phyloP scores from a whole-genome alignment of 768 basidiomycete genomes.

The Phylloporus arenicola region DNA sequence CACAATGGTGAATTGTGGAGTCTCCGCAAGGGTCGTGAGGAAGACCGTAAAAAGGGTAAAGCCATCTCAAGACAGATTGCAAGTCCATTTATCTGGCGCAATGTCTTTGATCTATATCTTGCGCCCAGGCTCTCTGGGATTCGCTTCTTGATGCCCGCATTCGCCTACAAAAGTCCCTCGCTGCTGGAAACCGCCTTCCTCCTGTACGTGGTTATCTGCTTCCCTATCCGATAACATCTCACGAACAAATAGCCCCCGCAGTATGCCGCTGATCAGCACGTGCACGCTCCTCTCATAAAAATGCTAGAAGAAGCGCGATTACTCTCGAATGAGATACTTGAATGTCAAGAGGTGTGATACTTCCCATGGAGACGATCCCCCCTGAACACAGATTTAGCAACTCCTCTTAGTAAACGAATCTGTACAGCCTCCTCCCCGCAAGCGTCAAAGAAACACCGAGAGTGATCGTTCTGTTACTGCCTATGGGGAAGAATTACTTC shows the following conservation, averaged over 20 bases:
- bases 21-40: constrained; percentile 56
- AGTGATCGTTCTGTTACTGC: constrained; percentile 3
- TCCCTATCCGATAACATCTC: constrained; percentile 5
- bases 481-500: constrained; percentile 31
- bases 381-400: constrained; percentile 32
- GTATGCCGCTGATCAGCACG: constrained; percentile 31
- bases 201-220: constrained; percentile 37
- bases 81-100: constrained; percentile 27
- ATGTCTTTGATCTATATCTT: constrained; percentile 4
- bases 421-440: constrained; percentile 47
- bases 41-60: constrained; percentile 75
- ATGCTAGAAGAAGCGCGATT: constrained; percentile 56
- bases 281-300: constrained; percentile 41
- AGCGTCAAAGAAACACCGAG: constrained; percentile 45
- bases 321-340: constrained; percentile 63
- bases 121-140: constrained; percentile 73
- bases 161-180: constrained; percentile 76
- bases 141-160: constrained; percentile 86
- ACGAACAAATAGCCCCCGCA: constrained; percentile 29
- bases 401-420: constrained; percentile 45
- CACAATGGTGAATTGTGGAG: constrained; percentile 41
- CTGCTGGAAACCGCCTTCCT: constrained; percentile 62
- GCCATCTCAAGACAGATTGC: constrained; percentile 83
- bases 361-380: constrained; percentile 3
- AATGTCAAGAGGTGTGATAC: constrained; percentile 57